phyloP scores from a whole-genome alignment of 2,329 filamentous ascomycete species.

The Hymenoscyphus occultus region DNA sequence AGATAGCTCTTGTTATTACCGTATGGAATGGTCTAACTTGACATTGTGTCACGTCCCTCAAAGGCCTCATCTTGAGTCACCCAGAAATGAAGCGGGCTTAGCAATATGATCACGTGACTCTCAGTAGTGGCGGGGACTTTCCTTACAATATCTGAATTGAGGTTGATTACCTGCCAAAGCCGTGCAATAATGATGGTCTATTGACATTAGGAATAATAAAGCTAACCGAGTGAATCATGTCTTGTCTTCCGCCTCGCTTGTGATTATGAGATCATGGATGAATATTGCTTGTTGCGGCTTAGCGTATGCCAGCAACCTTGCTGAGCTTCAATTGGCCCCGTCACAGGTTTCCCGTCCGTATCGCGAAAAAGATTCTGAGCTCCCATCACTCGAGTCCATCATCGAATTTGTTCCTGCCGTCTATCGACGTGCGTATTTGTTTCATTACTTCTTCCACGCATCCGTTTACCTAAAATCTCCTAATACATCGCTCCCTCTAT shows the following conservation, averaged over 20 bases:
- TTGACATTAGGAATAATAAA: background rate
- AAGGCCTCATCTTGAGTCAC: background rate
- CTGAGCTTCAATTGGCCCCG: background rate
- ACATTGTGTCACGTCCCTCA: background rate
- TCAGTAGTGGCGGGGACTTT: background rate
- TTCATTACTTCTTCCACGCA: conserved; percentile 23
- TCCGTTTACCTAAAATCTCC: conserved; percentile 20
- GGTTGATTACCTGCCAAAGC: background rate
- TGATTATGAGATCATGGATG: conserved; percentile 1
- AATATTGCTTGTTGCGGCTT: background rate
- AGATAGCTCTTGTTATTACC: background rate
- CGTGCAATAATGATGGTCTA: background rate
- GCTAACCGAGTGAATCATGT: background rate
- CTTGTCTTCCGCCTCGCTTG: background rate
- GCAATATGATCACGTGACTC: background rate
- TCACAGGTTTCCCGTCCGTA: background rate
- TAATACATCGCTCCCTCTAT: conserved; percentile 30
- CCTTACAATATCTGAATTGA: background rate
- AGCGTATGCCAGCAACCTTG: background rate
- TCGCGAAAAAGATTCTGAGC: conserved; percentile 24
- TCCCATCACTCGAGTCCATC: conserved; percentile 18
- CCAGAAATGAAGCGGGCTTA: background rate
- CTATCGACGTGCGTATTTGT: conserved; percentile 23
- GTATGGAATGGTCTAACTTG: background rate
- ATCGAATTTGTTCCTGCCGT: conserved; percentile 17